Evolutionary conservation across 208 protist species (phyloP), one percentile per base, ranked within the genome.

Genomic region (Acanthamoeba castellanii): DNA sequence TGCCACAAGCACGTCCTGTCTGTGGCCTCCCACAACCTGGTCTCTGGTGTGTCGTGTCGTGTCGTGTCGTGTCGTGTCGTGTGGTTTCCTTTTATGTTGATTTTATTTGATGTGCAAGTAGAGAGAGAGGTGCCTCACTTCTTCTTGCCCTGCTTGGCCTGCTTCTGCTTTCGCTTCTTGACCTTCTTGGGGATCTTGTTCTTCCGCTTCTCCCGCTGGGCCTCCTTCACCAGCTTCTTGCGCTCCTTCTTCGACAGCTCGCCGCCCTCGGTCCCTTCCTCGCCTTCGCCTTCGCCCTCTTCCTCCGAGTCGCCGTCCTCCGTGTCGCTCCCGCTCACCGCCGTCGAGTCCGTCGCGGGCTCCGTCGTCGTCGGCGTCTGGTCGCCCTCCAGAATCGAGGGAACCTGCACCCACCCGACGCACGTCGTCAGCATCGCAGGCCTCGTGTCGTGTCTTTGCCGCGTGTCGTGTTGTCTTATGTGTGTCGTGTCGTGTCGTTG

Each of bases 101-200:
- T n/a, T n/a, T n/a, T n/a, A n/a, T n/a, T n/a, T n/a, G n/a, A n/a
- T n/a, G n/a, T n/a, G n/a, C n/a, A n/a, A n/a, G n/a, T n/a, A n/a
- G n/a, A n/a, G n/a, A n/a, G n/a, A n/a, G n/a, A n/a, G n/a, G n/a
- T n/a, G n/a, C n/a, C n/a, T 92, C 59, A 50, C 37, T 92, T 92
- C 87, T 93, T 93, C 45, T 93, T 93, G n/a, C 88, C 45, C 88
- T 59, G 47, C 45, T 76, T 74, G 81, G 45, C 7, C 50, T 47
- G 81, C 64, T 76, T 93, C 34, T 93, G 37, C 34, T 93, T 78
- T 9, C 68, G 4, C 45, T 93, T 93, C 61, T 93, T 93, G 34
- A 52, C 88, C 88, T 93, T 93, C 61, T 78, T 93, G 66, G 88
- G 52, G 13, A 76, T 32, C 34, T 93, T 93, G 45, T 93, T 81